phyloP scores from a whole-genome alignment of 2,329 filamentous ascomycete genomes.

The Aspergillus tamarii region DNA sequence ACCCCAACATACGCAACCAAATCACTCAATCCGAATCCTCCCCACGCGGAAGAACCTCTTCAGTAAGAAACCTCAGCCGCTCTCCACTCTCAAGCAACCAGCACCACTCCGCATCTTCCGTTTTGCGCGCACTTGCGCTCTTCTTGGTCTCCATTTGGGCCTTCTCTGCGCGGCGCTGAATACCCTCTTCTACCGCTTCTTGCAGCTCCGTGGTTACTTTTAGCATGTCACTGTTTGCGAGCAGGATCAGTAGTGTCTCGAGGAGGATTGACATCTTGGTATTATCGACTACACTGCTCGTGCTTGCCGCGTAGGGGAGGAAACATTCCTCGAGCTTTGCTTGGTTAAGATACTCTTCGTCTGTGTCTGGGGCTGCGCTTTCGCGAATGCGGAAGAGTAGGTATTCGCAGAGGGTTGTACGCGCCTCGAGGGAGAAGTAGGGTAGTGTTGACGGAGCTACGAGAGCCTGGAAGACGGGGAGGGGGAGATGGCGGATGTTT shows the following conservation, averaged over 20 bases:
- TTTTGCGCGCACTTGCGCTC: constrained; percentile 42
- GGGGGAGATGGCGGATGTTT: constrained; percentile 49
- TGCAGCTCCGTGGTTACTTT: constrained; percentile 42
- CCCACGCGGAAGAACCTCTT: constrained; percentile 31
- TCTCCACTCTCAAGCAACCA: constrained; percentile 48
- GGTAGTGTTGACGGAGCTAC: constrained; percentile 50
- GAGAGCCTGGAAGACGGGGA: constrained; percentile 51
- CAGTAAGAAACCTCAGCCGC: constrained; percentile 41
- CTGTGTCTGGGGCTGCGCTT: constrained; percentile 41
- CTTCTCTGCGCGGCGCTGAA: constrained; percentile 53
- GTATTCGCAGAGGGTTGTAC: constrained; percentile 57
- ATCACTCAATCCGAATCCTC: neutral
- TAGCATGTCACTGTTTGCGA: constrained; percentile 43
- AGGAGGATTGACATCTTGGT: constrained; percentile 71
- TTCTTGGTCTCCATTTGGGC: constrained; percentile 50
- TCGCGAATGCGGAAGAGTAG: constrained; percentile 56
- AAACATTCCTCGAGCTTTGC: constrained; percentile 62
- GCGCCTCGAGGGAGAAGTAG: constrained; percentile 41
- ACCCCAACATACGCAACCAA: neutral
- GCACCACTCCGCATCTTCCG: constrained; percentile 39
- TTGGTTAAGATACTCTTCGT: constrained; percentile 52
- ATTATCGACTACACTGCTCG: constrained; percentile 66
- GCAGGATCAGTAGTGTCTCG: constrained; percentile 65
- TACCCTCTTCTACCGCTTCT: constrained; percentile 56
- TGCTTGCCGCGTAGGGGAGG: constrained; percentile 67